Evolutionary conservation across 352 stramenopile species (phyloP), one percentile per base, ranked within the genome.

Genomic region (Phytophthora kernoviae): DNA sequence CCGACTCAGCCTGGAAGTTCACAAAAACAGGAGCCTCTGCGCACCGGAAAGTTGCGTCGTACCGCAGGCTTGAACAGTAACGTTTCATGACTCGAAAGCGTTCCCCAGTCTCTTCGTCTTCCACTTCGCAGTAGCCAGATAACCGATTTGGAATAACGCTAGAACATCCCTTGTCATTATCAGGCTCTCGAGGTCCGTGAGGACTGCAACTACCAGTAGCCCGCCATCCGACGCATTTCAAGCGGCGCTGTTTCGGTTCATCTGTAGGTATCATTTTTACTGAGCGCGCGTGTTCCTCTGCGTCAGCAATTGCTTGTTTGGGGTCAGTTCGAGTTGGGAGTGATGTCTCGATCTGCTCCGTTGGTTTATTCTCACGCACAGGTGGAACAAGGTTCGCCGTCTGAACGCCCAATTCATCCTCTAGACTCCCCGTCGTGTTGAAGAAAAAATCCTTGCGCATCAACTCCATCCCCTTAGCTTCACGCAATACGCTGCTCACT

Each of bases 41-140:
- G 41, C 75, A 84, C 2, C 58, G 73, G 46, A 84, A 81, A 46
- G 32, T 62, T n/a, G 66, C 57, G 26, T 75, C 57, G 20, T 54
- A 64, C 8, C 36, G 58, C 2, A 84, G 17, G 14, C 65, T 71
- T 4, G 40, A 24, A 59, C 76, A 86, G 37, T 62, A 62, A 0
- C 42, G 48, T 34, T 64, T 58, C 63, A 84, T 66, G 5, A 79
- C 55, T 33, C 61, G 65, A 26, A 77, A 57, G 5, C 66, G 59
- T 24, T 67, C 52, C 2, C 75, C 75, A 0, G 64, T 64, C 7
- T 64, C 51, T 27, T 65, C 44, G 43, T 80, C 61, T 17, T 68
- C 33, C 10, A 68, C 45, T 52, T 63, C 60, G n/a, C 60, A 63
- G 24, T 63, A 63, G 2, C 54, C 60, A 1, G 54, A 62, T 18